Conservation (phyloP, 2,329 filamentous ascomycete species). For the Seiridium unicorne region DNA sequence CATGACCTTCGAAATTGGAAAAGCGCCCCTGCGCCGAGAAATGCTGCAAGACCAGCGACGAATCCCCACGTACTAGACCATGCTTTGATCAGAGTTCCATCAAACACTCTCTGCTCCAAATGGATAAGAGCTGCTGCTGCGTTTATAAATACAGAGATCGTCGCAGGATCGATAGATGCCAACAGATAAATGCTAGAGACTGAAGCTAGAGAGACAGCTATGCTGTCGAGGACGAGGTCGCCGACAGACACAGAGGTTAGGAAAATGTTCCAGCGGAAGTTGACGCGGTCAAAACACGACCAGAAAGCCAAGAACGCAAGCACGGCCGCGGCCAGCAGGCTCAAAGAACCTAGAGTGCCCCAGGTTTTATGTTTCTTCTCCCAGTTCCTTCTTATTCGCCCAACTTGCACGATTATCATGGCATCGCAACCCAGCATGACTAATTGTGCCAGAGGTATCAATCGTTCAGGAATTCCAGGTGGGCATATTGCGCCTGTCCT, state of each 20-base stretch:
- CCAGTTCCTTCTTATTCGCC: slow-evolving; percentile 23
- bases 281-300: slow-evolving; percentile 23
- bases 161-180: slow-evolving; percentile 21
- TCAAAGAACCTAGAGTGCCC: slow-evolving; percentile 18
- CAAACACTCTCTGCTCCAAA: slow-evolving; percentile 19
- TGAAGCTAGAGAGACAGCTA: slow-evolving; percentile 18
- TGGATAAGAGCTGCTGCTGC: slow-evolving; percentile 21
- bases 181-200: slow-evolving; percentile 26
- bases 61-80: slow-evolving; percentile 22
- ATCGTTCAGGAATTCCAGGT: slow-evolving; percentile 21
- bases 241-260: slow-evolving; percentile 24
- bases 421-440: slow-evolving; percentile 27
- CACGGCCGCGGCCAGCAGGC: slow-evolving; percentile 19
- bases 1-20: slow-evolving; percentile 15
- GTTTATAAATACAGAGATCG: slow-evolving; percentile 24
- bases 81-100: slow-evolving; percentile 19
- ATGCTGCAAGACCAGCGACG: slow-evolving; percentile 16
- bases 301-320: slow-evolving; percentile 24
- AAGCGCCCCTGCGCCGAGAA: slow-evolving; percentile 21
- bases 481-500: slow-evolving; percentile 29
- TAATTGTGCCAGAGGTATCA: slow-evolving; percentile 27
- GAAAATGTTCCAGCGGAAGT: slow-evolving; percentile 27
- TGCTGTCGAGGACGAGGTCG: slow-evolving; percentile 29
- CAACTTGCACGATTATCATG: slow-evolving; percentile 23
- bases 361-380: slow-evolving; percentile 21